phyloP scores from a whole-genome alignment of 257 asterid genomes.

The Nicotiana benthamiana region DNA sequence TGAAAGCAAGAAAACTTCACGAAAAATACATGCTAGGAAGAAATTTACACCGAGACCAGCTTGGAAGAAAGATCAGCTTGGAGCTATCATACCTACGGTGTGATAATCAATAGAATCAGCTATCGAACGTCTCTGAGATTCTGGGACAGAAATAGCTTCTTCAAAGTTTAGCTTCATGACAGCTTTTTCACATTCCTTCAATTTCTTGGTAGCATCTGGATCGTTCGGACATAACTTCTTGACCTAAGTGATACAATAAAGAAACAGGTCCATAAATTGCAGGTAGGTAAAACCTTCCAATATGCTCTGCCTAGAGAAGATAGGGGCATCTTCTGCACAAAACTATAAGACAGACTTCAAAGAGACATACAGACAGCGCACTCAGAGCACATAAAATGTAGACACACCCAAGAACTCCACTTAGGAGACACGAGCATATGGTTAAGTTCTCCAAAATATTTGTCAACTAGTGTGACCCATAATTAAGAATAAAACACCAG shows the following conservation, averaged over 20 bases:
- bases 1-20: background rate
- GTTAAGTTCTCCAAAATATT: background rate
- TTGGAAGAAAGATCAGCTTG: background rate
- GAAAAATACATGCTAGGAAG: background rate
- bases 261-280: background rate
- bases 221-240: slow-evolving; percentile 81
- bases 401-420: background rate
- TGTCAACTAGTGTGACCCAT: background rate
- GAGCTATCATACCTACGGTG: slow-evolving; percentile 56
- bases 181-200: slow-evolving; percentile 94
- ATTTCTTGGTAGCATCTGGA: slow-evolving; percentile 89
- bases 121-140: slow-evolving; percentile 49
- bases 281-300: background rate
- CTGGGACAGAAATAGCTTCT: slow-evolving; percentile 89
- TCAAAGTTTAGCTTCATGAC: slow-evolving; percentile 95
- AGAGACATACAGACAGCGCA: background rate
- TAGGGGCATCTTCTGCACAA: background rate
- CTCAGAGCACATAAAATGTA: background rate
- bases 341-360: background rate
- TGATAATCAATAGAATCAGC: slow-evolving; percentile 87
- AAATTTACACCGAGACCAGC: background rate
- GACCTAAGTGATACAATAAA: slow-evolving; percentile 37
- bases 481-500: background rate
- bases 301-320: background rate
- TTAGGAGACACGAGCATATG: background rate